Evolutionary conservation across 2,329 filamentous ascomycete species (phyloP).

Genomic region (Penicillium sp.): DNA sequence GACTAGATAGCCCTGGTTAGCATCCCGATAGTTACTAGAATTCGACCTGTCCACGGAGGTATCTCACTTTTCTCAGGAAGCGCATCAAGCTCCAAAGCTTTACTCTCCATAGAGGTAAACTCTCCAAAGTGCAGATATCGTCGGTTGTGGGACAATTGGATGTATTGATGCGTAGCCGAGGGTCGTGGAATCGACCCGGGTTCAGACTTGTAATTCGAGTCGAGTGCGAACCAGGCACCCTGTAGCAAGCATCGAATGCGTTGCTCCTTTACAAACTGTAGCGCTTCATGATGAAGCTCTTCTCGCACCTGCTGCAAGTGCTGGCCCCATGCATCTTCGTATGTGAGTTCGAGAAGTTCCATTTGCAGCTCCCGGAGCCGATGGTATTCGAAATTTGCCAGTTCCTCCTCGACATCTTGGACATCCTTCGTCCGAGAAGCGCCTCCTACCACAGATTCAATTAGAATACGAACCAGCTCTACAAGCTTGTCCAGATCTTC

Average conservation of each 20-base stretch:
- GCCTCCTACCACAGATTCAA: slow-evolving; percentile 84
- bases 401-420: slow-evolving; percentile 81
- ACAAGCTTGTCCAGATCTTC: slow-evolving; percentile 91
- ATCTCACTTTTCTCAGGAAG: slow-evolving; percentile 68
- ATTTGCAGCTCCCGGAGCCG: slow-evolving; percentile 84
- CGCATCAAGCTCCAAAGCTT: slow-evolving; percentile 68
- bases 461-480: slow-evolving; percentile 82
- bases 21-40: slow-evolving; percentile 13
- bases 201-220: slow-evolving; percentile 52
- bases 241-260: slow-evolving; percentile 83
- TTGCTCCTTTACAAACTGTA: slow-evolving; percentile 97
- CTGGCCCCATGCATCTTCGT: slow-evolving; percentile 91
- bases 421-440: slow-evolving; percentile 80
- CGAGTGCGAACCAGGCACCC: slow-evolving; percentile 78
- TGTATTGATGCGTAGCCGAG: slow-evolving; percentile 70
- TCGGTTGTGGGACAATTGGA: slow-evolving; percentile 84
- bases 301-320: slow-evolving; percentile 88
- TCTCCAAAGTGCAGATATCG: slow-evolving; percentile 87
- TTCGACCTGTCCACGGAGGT: slow-evolving; percentile 1
- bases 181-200: slow-evolving; percentile 44
- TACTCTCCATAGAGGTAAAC: slow-evolving; percentile 64
- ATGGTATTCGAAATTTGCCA: slow-evolving; percentile 76
- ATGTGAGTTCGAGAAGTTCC: slow-evolving; percentile 84
- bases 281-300: slow-evolving; percentile 81
- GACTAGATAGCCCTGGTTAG: slow-evolving; percentile 54